Base-by-base conservation (phyloP, 164 flowering plant genomes). In the Tinospora cordifolia region DNA sequence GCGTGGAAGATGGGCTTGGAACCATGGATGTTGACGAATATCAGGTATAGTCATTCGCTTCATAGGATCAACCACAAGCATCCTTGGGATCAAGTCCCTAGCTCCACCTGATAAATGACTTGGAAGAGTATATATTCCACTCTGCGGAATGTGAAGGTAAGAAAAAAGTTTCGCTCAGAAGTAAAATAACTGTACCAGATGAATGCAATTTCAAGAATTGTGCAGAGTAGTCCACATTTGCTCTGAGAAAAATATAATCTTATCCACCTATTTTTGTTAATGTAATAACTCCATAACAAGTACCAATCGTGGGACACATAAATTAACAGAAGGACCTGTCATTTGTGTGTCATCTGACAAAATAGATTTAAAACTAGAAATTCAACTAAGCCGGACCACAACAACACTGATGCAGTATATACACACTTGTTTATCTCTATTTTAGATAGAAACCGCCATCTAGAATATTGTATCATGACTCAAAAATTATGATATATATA, bases 11-110 rank as follows among this genome's bases (percentile, higher is more conserved):
- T 80, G 87, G 73, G 84, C 88, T 75, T 86, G 88, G 74, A 89
- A 89, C 93, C 93, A 89, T 25, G 83, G 82, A 58, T 89, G 93
- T 73, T 87, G 91, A 62, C 91, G 85, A 30, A 89, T 89, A 75
- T 87, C 91, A 41, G 88, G 87, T 58, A 89, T 89, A 54, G 88
- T 86, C 74, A 89, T 85, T 60, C 91, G 82, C 73, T 87, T 89
- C 88, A 89, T 82, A 25, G 93, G 91, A 49, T 89, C 93, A 84
- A 89, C 93, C 15, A 89, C 83, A 68, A 89, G 93, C 91, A 89
- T 85, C 82, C 90, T 84, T 62, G 91, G 90, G 60, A 89, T 87
- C 78, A 87, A 73, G 73, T 89, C 90, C 81, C 91, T 80, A 30
- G 90, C 88, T 58, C 88, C 86, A 67, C 85, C 75, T 38, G 93